Evolutionary conservation across 495 filamentous ascomycete species (phyloP), one percentile per base, ranked within the genome.

Genomic region (Darksidea phi): DNA sequence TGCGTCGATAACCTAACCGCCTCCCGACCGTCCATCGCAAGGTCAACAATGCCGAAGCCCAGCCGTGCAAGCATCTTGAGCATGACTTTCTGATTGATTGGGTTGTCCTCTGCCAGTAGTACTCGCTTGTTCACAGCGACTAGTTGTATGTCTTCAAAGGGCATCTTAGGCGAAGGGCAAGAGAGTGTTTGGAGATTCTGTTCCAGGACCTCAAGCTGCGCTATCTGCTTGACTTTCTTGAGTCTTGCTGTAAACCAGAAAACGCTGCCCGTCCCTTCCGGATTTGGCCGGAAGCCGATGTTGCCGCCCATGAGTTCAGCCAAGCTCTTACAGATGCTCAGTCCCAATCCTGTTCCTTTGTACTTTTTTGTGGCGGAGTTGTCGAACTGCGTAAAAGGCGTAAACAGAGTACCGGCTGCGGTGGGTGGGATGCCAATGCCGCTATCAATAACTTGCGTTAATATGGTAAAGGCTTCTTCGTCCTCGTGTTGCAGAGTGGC

Each of bases 51-150:
- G 23, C 72, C 70, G 61, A 86, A 85, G 0, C 81, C 82, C 6
- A 86, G 68, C 5, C 73, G 75, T 0, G 75, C 75, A 1, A 87
- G 72, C 53, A 84, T 74, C 58, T 84, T 82, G 10, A 84, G 46
- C 80, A 86, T 82, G 49, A 87, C 79, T 42, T 80, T 84, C 50
- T 84, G 83, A 59, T 87, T 87, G 63, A 87, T 82, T 18, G 80
- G 21, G 50, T 67, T 67, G 38, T 67, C 65, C 48, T 67, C 65
- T 13, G 61, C 65, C 10, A 67, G 36, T 6, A 87, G 69, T 10
- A 87, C 66, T 26, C 75, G 76, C 63, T 82, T 86, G 4, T 69
- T 58, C 58, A 57, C 24, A 70, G 57, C 20, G 48, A 47, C 53
- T 0, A 47, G 43, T 17, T 65, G 42, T 24, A 73, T 69, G 21